Conservation (phyloP, 2,329 filamentous ascomycete species). For the Neonectria ditissima region DNA sequence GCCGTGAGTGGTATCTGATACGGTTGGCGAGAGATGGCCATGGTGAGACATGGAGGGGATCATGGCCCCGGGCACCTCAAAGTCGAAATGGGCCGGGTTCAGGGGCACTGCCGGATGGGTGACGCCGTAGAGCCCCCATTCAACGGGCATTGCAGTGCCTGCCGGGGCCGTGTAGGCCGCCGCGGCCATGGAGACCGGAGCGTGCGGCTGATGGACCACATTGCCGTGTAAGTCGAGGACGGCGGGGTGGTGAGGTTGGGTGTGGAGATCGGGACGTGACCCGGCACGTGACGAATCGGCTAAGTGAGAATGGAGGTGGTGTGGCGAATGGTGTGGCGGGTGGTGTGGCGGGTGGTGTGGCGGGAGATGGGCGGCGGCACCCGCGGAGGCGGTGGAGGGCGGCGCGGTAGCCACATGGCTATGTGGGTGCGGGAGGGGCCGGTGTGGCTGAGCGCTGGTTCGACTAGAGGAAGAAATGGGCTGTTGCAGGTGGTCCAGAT, state of each 20-base stretch:
- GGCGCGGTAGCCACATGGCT: slow-evolving; percentile 27
- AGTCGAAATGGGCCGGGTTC: slow-evolving; percentile 38
- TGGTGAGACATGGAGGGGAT: slow-evolving; percentile 33
- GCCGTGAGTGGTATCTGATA: slow-evolving; percentile 31
- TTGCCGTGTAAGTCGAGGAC: slow-evolving; percentile 29
- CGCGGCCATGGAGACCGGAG: slow-evolving; percentile 26
- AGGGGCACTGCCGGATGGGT: slow-evolving; percentile 31
- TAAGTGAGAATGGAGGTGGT: not conserved
- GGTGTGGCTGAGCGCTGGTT: slow-evolving; percentile 43
- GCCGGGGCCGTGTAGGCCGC: slow-evolving; percentile 33
- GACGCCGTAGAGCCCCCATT: slow-evolving; percentile 41
- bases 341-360: not conserved
- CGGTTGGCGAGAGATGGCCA: slow-evolving; percentile 34
- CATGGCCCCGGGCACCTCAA: slow-evolving; percentile 39
- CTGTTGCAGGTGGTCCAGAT: slow-evolving; percentile 42
- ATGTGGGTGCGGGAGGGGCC: slow-evolving; percentile 33
- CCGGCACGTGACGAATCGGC: slow-evolving; percentile 33
- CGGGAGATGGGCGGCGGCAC: not conserved
- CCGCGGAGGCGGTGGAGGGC: not conserved
- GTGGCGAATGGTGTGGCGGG: not conserved
- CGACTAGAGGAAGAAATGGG: slow-evolving; percentile 46
- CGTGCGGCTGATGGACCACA: slow-evolving; percentile 30
- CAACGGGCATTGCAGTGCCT: slow-evolving; percentile 33
- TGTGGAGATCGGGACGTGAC: slow-evolving; percentile 35
- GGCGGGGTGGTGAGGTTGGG: slow-evolving; percentile 17